Percentiles rank a stretch among this genome's conserved stretches.
Evolutionary conservation across 345 rosid genomes (phyloP).

Genomic region (Garcia nutans): DNA sequence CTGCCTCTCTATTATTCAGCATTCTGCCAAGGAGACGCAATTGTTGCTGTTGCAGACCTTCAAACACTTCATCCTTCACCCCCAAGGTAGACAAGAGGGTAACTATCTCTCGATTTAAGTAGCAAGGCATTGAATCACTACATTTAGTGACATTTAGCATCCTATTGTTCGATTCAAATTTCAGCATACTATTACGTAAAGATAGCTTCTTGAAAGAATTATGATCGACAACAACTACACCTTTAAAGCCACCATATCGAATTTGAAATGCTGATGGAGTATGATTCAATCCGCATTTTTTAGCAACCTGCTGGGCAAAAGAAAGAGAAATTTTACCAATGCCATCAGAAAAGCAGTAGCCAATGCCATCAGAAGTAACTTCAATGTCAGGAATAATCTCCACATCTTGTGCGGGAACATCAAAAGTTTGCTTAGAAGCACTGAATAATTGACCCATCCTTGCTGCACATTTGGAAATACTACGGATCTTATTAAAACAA

Average conservation of each 20-base stretch:
- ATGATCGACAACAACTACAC: constrained; percentile 80
- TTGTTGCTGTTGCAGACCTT: constrained; percentile 62
- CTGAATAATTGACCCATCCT: constrained; percentile 98
- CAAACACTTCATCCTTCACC: constrained; percentile 63
- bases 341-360: constrained; percentile 94
- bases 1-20: constrained; percentile 62
- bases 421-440: constrained; percentile 67
- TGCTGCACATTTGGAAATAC: constrained; percentile 87
- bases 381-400: constrained; percentile 82
- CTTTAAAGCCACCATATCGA: constrained; percentile 94
- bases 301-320: constrained; percentile 75
- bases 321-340: constrained; percentile 79
- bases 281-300: constrained; percentile 66
- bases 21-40: constrained; percentile 57
- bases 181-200: constrained; percentile 75
- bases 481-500: constrained; percentile 74
- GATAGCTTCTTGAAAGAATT: constrained; percentile 76
- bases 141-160: constrained; percentile 93
- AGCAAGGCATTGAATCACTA: constrained; percentile 85
- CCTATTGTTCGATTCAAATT: constrained; percentile 72
- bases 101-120: constrained; percentile 81
- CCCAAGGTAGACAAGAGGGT: constrained; percentile 81
- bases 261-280: constrained; percentile 95
- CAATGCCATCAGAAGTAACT: constrained; percentile 56
- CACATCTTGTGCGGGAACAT: constrained; percentile 64